Evolutionary conservation across 345 rosid genomes (phyloP).

Genomic region (Hypericum androsaemum): DNA sequence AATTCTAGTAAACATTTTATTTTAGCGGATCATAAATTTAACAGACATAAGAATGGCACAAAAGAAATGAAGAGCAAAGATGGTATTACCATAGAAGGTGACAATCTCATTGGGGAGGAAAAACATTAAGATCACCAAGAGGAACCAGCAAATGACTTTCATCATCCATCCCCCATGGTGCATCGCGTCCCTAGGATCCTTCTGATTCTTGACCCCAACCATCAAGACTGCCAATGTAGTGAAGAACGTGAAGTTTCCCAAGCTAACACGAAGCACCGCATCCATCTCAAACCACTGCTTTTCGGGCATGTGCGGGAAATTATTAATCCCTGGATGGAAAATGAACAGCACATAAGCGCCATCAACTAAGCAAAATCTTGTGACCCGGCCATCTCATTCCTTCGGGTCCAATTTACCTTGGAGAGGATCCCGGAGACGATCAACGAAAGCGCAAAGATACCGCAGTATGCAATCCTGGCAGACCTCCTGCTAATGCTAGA

Average conservation of each 20-base stretch:
- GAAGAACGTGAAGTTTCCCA: constrained; percentile 90
- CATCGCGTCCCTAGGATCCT: constrained; percentile 90
- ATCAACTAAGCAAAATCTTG: background rate
- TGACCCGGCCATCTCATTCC: background rate
- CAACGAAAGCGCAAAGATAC: constrained; percentile 88
- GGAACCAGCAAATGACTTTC: constrained; percentile 79
- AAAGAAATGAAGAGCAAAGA: background rate
- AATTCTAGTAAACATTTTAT: too few species aligned
- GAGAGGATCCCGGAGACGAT: constrained; percentile 94
- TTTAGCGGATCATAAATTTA: too few species aligned
- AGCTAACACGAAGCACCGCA: constrained; percentile 93
- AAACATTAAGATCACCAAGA: constrained; percentile 84
- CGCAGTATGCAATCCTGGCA: constrained; percentile 95
- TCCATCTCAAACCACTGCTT: constrained; percentile 98
- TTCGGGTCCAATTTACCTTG: constrained; percentile 43
- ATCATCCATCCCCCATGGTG: constrained; percentile 99
- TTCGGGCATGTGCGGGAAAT: constrained; percentile 74
- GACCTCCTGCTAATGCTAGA: constrained; percentile 89
- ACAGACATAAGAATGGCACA: too few species aligned
- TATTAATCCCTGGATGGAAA: constrained; percentile 71
- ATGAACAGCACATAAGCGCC: background rate
- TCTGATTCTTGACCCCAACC: constrained; percentile 90
- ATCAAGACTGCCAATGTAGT: constrained; percentile 63
- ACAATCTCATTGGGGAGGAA: constrained; percentile 88
- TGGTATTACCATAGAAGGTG: constrained; percentile 65